Evolutionary conservation across 1,284 basidiomycete genomes (phyloP), one percentile per base, ranked within the genome.

Genomic region (Ustilago lituana): DNA sequence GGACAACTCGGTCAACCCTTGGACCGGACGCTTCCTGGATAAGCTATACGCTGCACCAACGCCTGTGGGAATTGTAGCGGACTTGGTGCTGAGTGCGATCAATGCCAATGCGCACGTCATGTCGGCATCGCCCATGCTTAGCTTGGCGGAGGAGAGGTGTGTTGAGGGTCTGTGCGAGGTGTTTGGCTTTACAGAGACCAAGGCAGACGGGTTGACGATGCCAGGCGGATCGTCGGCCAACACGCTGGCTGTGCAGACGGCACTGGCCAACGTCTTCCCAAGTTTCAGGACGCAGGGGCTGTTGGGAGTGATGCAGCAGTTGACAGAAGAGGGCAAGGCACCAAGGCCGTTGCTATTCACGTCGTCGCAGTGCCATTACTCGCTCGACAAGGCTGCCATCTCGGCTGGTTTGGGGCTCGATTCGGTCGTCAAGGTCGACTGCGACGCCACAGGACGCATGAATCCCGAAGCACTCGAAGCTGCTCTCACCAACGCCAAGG

Each of bases 41-140:
- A 80, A 79, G 79, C 79, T 84, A 29, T 84, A 84, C 47, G 65
- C 83, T 12, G 79, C 82, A 7, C 81, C 83, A 3, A 81, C 81
- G 31, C 76, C 83, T 14, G 74, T 82, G 14, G 83, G 82, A n/a
- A 63, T 84, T 22, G 77, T 78, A n/a, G 73, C 79, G 2, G 83
- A 84, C 52, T 53, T 83, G 33, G 61, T 84, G 14, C 77, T 84
- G 7, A 74, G 81, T 10, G 77, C 82, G 1, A 60, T 84, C 29
- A 84, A 84, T 39, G 83, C 84, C 19, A 83, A 83, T 56, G 79
- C 81, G 4, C 83, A 84, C 58, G 83, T 84, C 49, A 83, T 82
- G 63, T 82, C 80, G 31, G 83, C 83, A 9, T 82, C 82, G 5
- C 84, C 84, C 5, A 76, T 82, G 37, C 78, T 84, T 36, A 83